Evolutionary conservation across 805 yeast genomes (phyloP), one percentile per base, ranked within the genome.

Genomic region (Jamesozyma gamospora): DNA sequence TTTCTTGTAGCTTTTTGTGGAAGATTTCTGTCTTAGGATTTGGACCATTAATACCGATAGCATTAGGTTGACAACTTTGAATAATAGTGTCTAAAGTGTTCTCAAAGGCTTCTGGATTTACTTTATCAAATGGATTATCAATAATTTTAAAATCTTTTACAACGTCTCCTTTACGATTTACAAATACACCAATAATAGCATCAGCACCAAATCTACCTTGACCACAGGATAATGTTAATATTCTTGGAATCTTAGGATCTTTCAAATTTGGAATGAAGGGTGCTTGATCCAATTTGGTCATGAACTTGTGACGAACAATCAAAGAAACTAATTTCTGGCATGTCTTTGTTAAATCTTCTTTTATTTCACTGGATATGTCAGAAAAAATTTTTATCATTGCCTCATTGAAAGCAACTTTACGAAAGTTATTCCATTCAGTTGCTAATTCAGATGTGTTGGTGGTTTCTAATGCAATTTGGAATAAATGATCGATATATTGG

Each of bases 41-140:
- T 62, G 79, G 84, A 5, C 98, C 97, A 33, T 94, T 79, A 35
- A 92, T 70, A 32, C 81, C 96, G 55, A 92, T 75, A 8, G 87
- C 95, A 59, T 92, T 96, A 1, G 97, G 97, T 39, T 73, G 74
- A 44, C 77, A 71, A 24, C 71, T 72, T 40, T 71, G 72, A 40
- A 86, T 77, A 38, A 79, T 69, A 17, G 67, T 71, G 10, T 71
- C 65, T 39, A 90, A 72, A 21, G 74, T 76, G 30, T 71, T 74
- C 43, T 73, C 78, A 64, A 88, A 92, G 5, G 77, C 79, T 68
- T 60, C 48, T 62, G 72, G 53, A 69, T 78, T 64, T 41, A 55
- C 45, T 41, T 51, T 49, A 42, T 70, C 69, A 32, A 71, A 63
- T 14, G 87, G 84, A 49, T 75, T 75, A 43, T 77, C 81, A 28